Evolutionary conservation across 1,139 yeast species (phyloP).

Genomic region (Saccharomyces hybrid): DNA sequence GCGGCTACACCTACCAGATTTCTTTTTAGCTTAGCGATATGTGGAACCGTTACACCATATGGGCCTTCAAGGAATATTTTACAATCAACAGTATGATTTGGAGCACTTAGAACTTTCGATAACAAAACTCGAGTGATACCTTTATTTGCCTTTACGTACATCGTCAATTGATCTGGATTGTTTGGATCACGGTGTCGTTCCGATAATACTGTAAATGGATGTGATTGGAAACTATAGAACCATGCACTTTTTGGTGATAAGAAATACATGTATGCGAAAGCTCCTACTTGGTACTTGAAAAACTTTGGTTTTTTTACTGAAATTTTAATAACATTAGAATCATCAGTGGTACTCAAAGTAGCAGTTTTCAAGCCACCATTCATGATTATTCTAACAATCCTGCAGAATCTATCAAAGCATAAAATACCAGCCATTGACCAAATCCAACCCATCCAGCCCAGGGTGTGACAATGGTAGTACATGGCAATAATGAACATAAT

Average conservation of each 20-base stretch:
- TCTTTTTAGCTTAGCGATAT: slow-evolving; percentile 6
- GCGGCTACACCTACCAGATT: slow-evolving; percentile 24
- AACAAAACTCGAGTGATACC: slow-evolving; percentile 39
- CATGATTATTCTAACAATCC: slow-evolving; percentile 31
- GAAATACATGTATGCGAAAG: slow-evolving; percentile 54
- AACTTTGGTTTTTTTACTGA: slow-evolving; percentile 35
- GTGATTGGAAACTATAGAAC: slow-evolving; percentile 52
- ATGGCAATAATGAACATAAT: slow-evolving; percentile 34
- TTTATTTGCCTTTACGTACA: slow-evolving; percentile 41
- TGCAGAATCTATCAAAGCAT: slow-evolving; percentile 34
- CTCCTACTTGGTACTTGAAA: slow-evolving; percentile 53
- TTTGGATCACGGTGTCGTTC: slow-evolving; percentile 24
- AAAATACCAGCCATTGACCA: slow-evolving; percentile 36
- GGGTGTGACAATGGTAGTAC: slow-evolving; percentile 35
- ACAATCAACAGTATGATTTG: slow-evolving; percentile 21
- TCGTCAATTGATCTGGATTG: slow-evolving; percentile 34
- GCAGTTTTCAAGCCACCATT: slow-evolving; percentile 36
- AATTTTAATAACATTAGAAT: slow-evolving; percentile 35
- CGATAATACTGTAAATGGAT: slow-evolving; percentile 53
- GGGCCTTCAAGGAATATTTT: slow-evolving; percentile 53
- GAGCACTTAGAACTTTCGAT: slow-evolving; percentile 21
- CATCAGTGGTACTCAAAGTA: slow-evolving; percentile 29
- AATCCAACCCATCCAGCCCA: slow-evolving; percentile 42
- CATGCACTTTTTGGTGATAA: slow-evolving; percentile 37
- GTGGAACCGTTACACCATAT: slow-evolving; percentile 47